Evolutionary conservation across 23 red algal genomes (phyloP).

Genomic region (Gracilaria caudata): DNA sequence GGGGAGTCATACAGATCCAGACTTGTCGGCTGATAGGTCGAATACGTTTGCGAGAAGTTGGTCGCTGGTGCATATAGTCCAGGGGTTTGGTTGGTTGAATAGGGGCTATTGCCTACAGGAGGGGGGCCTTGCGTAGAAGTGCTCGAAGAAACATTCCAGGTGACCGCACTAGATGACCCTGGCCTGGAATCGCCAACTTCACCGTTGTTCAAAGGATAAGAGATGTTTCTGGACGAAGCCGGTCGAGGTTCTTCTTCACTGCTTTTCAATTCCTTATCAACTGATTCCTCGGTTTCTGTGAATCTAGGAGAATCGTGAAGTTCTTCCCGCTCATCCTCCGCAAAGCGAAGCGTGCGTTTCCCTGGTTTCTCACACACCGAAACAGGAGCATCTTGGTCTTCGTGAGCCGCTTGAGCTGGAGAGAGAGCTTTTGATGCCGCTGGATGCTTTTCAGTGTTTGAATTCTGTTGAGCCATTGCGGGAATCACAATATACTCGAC

Average conservation of each 20-base stretch:
- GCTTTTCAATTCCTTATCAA: background rate
- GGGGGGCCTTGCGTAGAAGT: background rate
- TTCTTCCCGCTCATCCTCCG: background rate
- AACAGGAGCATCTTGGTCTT: background rate
- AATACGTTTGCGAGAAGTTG: background rate
- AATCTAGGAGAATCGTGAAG: background rate
- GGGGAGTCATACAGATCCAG: conserved; percentile 4
- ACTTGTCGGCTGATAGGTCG: background rate
- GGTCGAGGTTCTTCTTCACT: background rate
- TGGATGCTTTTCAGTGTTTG: background rate
- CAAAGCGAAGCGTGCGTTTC: background rate
- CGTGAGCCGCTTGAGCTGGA: background rate
- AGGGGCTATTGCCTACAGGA: background rate
- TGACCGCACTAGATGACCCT: background rate
- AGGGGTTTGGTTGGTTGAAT: background rate
- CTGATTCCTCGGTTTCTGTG: background rate
- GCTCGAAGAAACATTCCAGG: background rate
- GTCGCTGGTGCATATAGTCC: background rate
- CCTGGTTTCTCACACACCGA: background rate
- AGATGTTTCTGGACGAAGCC: background rate
- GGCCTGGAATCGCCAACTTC: background rate
- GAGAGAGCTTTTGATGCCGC: background rate
- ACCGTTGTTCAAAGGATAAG: background rate
- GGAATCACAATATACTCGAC: background rate
- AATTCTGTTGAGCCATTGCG: background rate